A percentile compares a stretch with the other conserved stretches of the same genome.
phyloP scores from a whole-genome alignment of 2,329 filamentous ascomycete genomes.

The Claviceps arundinis region DNA sequence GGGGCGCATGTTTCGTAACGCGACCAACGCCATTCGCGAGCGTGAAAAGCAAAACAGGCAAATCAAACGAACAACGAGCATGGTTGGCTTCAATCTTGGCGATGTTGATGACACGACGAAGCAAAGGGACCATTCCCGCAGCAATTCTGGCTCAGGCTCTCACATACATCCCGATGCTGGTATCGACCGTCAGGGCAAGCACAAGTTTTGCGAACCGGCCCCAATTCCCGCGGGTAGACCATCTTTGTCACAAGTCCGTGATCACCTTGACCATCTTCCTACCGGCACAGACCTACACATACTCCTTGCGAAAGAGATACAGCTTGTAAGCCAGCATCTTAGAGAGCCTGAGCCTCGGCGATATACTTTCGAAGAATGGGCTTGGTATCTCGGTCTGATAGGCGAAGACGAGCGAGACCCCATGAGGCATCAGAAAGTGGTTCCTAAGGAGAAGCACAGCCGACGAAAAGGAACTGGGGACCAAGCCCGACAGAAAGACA shows the following conservation, averaged over 20 bases:
- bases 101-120: conserved; percentile 2
- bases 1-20: conserved; percentile 26
- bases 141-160: not conserved
- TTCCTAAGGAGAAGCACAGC: conserved; percentile 13
- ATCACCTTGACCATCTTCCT: conserved; percentile 26
- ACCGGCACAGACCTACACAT: conserved; percentile 40
- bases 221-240: conserved; percentile 13
- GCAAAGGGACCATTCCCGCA: not conserved
- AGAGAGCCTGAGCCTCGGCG: conserved; percentile 43
- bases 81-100: conserved; percentile 2
- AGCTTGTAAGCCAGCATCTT: conserved; percentile 47
- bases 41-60: conserved; percentile 1
- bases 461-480: conserved; percentile 4
- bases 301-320: conserved; percentile 61
- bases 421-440: conserved; percentile 32
- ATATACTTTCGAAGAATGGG: conserved; percentile 79
- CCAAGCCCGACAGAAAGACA: not conserved
- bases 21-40: not conserved
- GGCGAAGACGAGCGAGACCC: conserved; percentile 45
- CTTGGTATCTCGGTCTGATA: conserved; percentile 70
- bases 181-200: conserved; percentile 4
- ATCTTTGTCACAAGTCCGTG: conserved; percentile 22
- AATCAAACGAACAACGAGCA: not conserved
- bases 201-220: conserved; percentile 3
- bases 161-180: not conserved